Percentiles rank a stretch among this genome's conserved stretches.
Evolutionary conservation across 2,329 filamentous ascomycete genomes (phyloP).

Genomic region (Ceratocystiopsis sp.): DNA sequence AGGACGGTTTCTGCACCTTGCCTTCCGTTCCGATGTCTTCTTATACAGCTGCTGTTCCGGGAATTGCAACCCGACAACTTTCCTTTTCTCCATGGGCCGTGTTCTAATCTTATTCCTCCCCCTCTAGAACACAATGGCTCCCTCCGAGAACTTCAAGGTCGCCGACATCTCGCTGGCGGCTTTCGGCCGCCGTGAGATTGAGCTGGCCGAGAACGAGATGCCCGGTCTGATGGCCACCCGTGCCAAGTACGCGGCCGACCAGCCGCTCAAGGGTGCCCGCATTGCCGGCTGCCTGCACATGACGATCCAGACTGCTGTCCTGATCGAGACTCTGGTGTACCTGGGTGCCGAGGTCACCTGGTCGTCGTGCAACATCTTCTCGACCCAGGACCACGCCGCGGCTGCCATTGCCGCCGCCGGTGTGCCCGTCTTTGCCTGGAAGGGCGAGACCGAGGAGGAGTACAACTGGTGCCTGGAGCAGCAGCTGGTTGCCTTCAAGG

Average conservation of each 20-base stretch:
- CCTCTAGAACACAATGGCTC: slow-evolving; percentile 35
- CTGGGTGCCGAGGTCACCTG: slow-evolving; percentile 98
- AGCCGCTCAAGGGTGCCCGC: slow-evolving; percentile 84
- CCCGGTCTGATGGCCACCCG: slow-evolving; percentile 94
- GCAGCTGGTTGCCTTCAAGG: slow-evolving; percentile 93
- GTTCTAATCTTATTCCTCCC: neutral
- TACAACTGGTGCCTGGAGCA: slow-evolving; percentile 99
- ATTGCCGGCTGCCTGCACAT: slow-evolving; percentile 98
- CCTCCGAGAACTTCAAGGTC: slow-evolving; percentile 93
- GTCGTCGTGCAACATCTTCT: slow-evolving; percentile 99
- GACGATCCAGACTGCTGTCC: slow-evolving; percentile 98
- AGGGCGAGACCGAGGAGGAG: slow-evolving; percentile 96
- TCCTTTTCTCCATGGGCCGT: neutral
- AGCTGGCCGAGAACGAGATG: slow-evolving; percentile 94
- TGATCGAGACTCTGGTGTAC: slow-evolving; percentile 90
- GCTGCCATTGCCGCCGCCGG: slow-evolving; percentile 90
- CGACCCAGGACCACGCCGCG: slow-evolving; percentile 94
- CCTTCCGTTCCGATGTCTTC: neutral
- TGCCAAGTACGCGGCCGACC: slow-evolving; percentile 76
- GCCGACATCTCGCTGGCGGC: slow-evolving; percentile 94
- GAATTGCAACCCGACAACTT: slow-evolving; percentile 2
- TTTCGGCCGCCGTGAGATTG: slow-evolving; percentile 98
- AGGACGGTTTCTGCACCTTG: neutral
- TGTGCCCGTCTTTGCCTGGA: slow-evolving; percentile 68
- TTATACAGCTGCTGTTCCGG: neutral